Base-by-base conservation (phyloP, 345 rosid species). In the Hibiscus mutabilis region DNA sequence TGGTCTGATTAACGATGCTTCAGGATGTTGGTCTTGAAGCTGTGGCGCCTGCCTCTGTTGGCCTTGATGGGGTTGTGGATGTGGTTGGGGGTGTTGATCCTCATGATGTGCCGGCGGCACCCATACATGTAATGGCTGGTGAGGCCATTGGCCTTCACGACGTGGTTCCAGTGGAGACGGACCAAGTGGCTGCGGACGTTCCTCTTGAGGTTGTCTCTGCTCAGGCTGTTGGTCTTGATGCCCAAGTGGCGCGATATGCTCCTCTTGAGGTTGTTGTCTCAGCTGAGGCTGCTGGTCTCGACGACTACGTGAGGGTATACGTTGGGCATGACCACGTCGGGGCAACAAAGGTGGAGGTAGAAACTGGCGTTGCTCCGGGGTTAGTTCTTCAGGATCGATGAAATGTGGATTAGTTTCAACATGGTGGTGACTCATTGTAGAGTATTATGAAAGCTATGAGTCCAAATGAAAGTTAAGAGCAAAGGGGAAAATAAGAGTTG, bases 371-470 rank as follows among this genome's bases (percentile, higher is more conserved):
- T 51, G 75, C 12, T 63, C 69, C 15, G 55, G 76, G 18, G 46
- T 68, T 6, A 16, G 57, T 0, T 42, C 13, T 24, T 64, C 55
- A 53, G 70, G 19, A 14, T 51, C 81, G 63, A 76, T 19, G 42
- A 90, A 84, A 73, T 87, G 76, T 35, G 96, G 96, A 80, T 90
- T 92, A 70, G 87, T 86, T 61, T 90, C 96, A 3, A 7, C 61
- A 73, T 57, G 81, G 24, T 33, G 72, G 21, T 29, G 73, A 76
- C 79, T 52, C 93, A 88, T 86, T 73, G 66, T 60, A 27, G 68
- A 8, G 60, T 55, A 55, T 21, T 19, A 6, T 7, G 37, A 44
- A 55, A 19, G 46, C 57, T 40, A 55, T 5, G 53, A 22, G 2
- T 9, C 4, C 22, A 61, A 37, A 44, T 49, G 59, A 49, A 33